Conservation (phyloP, 768 basidiomycete species). For the Tulasnella sp. region DNA sequence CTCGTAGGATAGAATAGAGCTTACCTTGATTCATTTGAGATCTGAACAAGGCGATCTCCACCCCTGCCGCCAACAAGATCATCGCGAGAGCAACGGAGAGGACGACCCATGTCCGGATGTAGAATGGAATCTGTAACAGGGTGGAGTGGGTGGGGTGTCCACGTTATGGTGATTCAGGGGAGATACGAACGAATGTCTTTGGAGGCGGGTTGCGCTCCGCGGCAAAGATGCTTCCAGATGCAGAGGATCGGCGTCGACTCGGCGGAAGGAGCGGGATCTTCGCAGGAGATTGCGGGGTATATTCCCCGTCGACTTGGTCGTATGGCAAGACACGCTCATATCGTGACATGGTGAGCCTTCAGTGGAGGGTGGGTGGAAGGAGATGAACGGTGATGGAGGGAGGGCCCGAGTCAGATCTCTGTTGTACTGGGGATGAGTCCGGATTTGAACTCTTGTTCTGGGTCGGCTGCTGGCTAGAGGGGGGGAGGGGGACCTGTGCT, state of each 20-base stretch:
- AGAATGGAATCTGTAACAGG: conserved; percentile 4
- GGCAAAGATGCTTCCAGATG: neutral
- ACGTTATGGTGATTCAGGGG: neutral
- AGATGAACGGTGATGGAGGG: neutral
- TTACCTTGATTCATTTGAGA: conserved; percentile 47
- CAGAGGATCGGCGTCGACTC: neutral
- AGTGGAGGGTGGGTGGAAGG: neutral
- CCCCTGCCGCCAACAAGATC: conserved; percentile 47
- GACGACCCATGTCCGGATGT: conserved; percentile 26
- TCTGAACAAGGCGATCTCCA: conserved; percentile 48
- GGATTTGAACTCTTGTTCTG: neutral
- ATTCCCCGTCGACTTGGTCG: neutral
- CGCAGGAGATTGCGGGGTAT: neutral
- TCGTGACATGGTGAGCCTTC: neutral
- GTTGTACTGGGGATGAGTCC: neutral
- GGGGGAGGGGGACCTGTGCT: neutral
- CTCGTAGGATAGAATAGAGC: conserved; percentile 48
- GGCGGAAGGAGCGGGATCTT: neutral
- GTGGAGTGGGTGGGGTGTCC: neutral
- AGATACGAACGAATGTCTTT: neutral
- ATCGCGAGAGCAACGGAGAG: conserved; percentile 36
- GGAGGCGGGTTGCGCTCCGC: neutral
- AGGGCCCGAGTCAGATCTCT: neutral
- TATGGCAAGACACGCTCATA: neutral
- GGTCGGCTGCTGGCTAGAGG: neutral